phyloP scores from a whole-genome alignment of 352 stramenopile genomes.

The Globisporangium paddicum region DNA sequence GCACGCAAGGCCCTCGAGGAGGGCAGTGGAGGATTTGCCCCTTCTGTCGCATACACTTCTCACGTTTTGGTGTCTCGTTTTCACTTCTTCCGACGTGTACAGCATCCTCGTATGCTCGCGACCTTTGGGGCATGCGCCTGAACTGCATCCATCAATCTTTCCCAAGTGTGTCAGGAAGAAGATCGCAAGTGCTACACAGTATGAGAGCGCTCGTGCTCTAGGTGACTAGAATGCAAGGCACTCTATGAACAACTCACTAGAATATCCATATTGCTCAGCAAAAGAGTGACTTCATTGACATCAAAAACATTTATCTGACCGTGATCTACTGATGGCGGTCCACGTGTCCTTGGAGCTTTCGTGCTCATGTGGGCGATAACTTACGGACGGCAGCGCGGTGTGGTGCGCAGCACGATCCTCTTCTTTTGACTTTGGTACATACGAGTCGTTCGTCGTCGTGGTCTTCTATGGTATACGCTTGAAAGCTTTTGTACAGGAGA shows the following conservation, averaged over 20 bases:
- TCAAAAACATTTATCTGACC: conserved; percentile 4
- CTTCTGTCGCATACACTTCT: too few relatives aligned
- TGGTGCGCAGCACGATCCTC: neutral
- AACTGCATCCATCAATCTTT: neutral
- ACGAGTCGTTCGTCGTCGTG: neutral
- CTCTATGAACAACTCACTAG: neutral
- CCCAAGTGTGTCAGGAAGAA: neutral
- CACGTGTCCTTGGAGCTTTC: neutral
- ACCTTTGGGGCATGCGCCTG: neutral
- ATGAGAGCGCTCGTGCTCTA: neutral
- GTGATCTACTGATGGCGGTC: neutral
- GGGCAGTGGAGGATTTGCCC: too few relatives aligned
- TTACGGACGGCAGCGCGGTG: conserved; percentile 3
- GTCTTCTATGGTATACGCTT: neutral
- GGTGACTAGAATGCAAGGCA: neutral
- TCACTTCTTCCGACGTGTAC: too few relatives aligned
- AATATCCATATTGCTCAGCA: neutral
- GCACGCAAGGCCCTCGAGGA: too few relatives aligned
- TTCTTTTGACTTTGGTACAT: conserved; percentile 8
- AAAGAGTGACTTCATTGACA: conserved; percentile 4
- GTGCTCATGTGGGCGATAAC: conserved; percentile 6
- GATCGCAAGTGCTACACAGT: neutral
- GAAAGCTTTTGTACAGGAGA: conserved; percentile 1
- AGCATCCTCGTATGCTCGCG: too few relatives aligned
- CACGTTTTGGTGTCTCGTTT: too few relatives aligned